Base-by-base conservation (phyloP, 768 basidiomycete species). In the Tubosaeta sp. region DNA sequence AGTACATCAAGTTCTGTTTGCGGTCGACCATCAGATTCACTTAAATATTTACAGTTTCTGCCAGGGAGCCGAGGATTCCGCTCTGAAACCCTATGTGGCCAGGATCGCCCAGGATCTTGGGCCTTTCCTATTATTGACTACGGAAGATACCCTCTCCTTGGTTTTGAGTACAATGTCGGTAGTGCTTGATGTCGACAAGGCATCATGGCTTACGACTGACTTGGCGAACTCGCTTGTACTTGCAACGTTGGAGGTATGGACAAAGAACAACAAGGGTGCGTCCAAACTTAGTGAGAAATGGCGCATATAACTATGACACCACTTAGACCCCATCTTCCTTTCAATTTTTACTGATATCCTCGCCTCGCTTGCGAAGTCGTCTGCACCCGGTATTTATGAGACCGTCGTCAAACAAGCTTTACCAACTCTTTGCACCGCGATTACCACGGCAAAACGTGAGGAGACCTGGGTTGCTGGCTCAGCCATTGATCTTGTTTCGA, bases 61-160 rank as follows among this genome's bases (percentile, higher is more conserved):
- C 68, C 76, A 83, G 51, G 80, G 77, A 6, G 79, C 82, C 14
- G 67, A 71, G 26, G 79, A 85, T 25, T 76, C 79, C 2, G 78
- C 80, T 17, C 69, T 90, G 37, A 71, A 73, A 43, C 79, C 84
- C 5, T 81, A 88, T 54, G 86, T 87, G 1, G 75, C 82, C 10
- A 80, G 86, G 31, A 88, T 97, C 44, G 82, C 90, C 12, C 80
- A 82, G 53, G 85, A 88, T 56, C 81, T 99, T 10, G 84, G 89
- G 0, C 93, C 94, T 2, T 88, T 97, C 72, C 66, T 97, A 25
- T 69, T 83, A 5, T 71, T 84, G 29, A 84, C 93, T 0, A 84
- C 88, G 2, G 92, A 95, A 53, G 94, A 97, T 57, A 91, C 92
- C 0, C 77, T 98, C 12, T 85, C 89, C 13, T 80, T 98, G 6